Conservation (phyloP, 192 early-diverging fungal species). For the Rhizoclosmatium sp. region DNA sequence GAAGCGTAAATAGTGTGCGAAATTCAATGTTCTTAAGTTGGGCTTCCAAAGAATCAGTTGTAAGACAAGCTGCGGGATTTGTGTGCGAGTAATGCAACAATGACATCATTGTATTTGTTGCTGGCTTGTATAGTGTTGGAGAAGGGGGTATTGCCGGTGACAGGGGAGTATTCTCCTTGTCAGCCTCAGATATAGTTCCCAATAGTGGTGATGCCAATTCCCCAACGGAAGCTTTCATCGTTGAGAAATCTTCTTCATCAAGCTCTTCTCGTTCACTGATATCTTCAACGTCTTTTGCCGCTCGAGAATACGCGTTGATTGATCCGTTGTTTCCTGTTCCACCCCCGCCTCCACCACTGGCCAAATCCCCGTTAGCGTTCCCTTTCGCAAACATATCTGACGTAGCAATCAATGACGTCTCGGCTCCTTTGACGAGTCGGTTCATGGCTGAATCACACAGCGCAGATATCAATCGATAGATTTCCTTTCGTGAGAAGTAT, state of each 20-base stretch:
- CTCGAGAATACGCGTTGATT: conserved; percentile 45
- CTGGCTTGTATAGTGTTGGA: conserved; percentile 8
- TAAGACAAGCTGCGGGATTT: conserved; percentile 41
- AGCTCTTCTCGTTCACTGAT: conserved; percentile 34
- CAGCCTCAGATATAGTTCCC: not conserved
- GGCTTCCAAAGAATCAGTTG: conserved; percentile 40
- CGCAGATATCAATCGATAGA: conserved; percentile 51
- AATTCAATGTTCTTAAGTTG: conserved; percentile 62
- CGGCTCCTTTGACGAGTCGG: conserved; percentile 63
- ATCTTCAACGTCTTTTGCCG: conserved; percentile 24
- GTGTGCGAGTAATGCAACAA: conserved; percentile 51
- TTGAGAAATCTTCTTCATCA: conserved; percentile 60
- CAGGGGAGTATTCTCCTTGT: not conserved
- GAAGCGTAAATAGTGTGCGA: conserved; percentile 54
- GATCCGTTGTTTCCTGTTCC: conserved; percentile 44
- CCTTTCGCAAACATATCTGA: conserved; percentile 64
- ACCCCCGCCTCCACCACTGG: conserved; percentile 46
- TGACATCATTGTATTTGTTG: conserved; percentile 20
- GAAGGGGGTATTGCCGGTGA: not conserved
- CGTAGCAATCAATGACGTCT: conserved; percentile 58
- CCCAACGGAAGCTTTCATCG: conserved; percentile 33
- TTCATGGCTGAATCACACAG: conserved; percentile 65
- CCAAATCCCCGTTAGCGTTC: conserved; percentile 63
- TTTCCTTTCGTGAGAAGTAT: conserved; percentile 60
- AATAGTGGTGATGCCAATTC: conserved; percentile 19